Base-by-base conservation (phyloP, 2,329 filamentous ascomycete genomes). In the Ceratocystis albifundus region DNA sequence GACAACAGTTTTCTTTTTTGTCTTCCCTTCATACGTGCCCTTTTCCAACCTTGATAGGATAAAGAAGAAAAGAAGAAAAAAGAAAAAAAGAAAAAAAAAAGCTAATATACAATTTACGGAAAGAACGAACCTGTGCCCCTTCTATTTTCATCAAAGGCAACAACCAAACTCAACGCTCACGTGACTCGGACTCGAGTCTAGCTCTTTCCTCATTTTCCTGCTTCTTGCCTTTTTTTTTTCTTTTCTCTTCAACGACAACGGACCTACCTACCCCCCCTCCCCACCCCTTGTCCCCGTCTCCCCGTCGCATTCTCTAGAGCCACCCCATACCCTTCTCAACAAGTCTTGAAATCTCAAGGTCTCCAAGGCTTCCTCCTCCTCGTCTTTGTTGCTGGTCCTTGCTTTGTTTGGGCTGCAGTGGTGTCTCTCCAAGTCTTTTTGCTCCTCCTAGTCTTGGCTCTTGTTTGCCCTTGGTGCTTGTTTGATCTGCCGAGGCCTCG, bases 311-410 rank as follows among this genome's bases (percentile, higher is more conserved):
- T n/a, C 30, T 32, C 20, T 62, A 62, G 61, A 62, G n/a, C 41
- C 63, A 57, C 63, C 63, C 46, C 62, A 28, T 22, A 20, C 22
- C 22, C 36, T 65, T 36, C 63, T 65, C 63, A 55, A 65, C 48
- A 46, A 57, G 36, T 57, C 53, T 28, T 30, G 36, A n/a, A 59
- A 17, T n/a, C 28, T 5, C 53, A 30, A 30, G 10, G 53, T n/a
- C 20, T 25, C 36, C 53, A 36, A 36, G 12, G 12, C 53, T 32
- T 20, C 53, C 10, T 59, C 53, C 20, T 20, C 53, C 10, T 59
- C 53, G 53, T 59, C 53, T 59, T 59, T 59, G 28, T 59, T 59
- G 53, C 50, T 65, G 48, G 64, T 65, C 64, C 61, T 65, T 65
- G 53, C 64, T 65, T 59, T 59, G 50, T 45, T 65, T 36, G 64